Evolutionary conservation across 371 early-diverging fungal genomes (phyloP).

Genomic region (Blyttiomyces sp.): DNA sequence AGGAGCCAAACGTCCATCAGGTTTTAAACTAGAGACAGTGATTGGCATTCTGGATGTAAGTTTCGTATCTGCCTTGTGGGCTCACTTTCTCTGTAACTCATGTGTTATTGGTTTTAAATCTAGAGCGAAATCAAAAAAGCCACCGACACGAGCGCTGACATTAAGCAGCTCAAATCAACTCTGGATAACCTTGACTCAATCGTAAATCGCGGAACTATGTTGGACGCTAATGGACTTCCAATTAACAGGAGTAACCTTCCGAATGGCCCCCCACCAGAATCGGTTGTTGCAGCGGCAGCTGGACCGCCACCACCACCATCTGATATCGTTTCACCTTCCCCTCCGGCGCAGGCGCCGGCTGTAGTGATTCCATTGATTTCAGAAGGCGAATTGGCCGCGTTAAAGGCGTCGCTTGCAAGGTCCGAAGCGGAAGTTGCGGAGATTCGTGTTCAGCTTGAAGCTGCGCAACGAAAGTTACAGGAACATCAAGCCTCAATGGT

Average conservation of each 20-base stretch:
- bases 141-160: constrained; percentile 12
- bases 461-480: constrained; percentile 12
- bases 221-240: background rate
- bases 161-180: constrained; percentile 14
- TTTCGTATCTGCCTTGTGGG: background rate
- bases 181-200: constrained; percentile 11
- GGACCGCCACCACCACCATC: constrained; percentile 1
- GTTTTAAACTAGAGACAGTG: constrained; percentile 1
- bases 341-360: background rate
- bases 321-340: background rate
- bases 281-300: constrained; percentile 15
- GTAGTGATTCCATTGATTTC: background rate
- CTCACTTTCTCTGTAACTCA: background rate
- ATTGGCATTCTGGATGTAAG: constrained; percentile 11
- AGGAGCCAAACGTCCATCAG: no score
- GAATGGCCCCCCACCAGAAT: background rate
- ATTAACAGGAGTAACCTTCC: background rate
- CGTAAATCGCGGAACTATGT: background rate
- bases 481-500: constrained; percentile 14
- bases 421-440: constrained; percentile 2
- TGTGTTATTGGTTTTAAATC: no score
- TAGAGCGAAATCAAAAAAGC: constrained; percentile 19
- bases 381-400: background rate
- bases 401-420: background rate
- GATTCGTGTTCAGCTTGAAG: constrained; percentile 21